Conservation (phyloP, 129 eudicot species). For the Ambrosia trifida region DNA sequence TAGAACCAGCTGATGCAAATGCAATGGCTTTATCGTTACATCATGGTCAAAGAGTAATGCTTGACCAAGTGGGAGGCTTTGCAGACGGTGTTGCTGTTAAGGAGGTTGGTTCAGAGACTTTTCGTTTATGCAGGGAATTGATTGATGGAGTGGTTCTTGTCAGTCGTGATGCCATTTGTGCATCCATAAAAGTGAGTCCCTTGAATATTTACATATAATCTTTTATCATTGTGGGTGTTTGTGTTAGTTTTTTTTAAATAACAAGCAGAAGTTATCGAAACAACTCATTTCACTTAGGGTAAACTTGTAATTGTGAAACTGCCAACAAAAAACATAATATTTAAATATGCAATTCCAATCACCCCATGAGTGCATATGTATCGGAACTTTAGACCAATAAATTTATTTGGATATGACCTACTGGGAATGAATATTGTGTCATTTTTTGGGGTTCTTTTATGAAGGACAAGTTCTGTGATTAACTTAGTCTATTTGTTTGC, state of each 20-base stretch:
- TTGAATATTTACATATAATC: neutral
- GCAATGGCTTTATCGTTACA: slow-evolving; percentile 97
- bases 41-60: slow-evolving; percentile 73
- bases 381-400: slow-evolving; percentile 7
- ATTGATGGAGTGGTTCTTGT: slow-evolving; percentile 97
- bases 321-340: too few species aligned
- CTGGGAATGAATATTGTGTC: slow-evolving; percentile 15
- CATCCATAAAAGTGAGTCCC: slow-evolving; percentile 83
- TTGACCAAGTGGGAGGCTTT: slow-evolving; percentile 97
- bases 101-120: slow-evolving; percentile 88
- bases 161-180: slow-evolving; percentile 98
- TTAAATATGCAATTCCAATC: too few species aligned
- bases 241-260: too few species aligned
- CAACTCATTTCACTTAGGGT: too few species aligned
- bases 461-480: neutral
- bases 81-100: slow-evolving; percentile 99
- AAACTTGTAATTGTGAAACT: too few species aligned
- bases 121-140: slow-evolving; percentile 78
- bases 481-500: neutral
- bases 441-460: neutral
- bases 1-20: slow-evolving; percentile 96
- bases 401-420: slow-evolving; percentile 10
- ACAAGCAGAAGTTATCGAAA: too few species aligned
- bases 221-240: neutral
- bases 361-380: neutral